Evolutionary conservation across 345 rosid genomes (phyloP).

Genomic region (Populus pruinosa): DNA sequence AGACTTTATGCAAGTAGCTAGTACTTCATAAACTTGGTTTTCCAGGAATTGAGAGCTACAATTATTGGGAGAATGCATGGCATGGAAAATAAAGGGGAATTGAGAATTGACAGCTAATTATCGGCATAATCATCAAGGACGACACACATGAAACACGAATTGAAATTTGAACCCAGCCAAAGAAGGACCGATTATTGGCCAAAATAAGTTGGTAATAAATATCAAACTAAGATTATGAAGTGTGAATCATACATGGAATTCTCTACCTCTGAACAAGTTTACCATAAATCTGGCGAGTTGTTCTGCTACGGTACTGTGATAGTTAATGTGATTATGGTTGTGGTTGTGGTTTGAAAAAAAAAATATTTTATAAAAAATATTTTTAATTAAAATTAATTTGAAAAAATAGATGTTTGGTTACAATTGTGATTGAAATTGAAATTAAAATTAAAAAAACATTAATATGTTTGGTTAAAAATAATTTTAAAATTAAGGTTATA

Average conservation of each 20-base stretch:
- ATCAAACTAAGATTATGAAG: not conserved
- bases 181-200: not conserved
- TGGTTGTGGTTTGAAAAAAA: too few species aligned
- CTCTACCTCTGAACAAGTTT: not conserved
- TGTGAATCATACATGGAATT: slow-evolving; percentile 5
- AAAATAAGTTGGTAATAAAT: not conserved
- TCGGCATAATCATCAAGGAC: not conserved
- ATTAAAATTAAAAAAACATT: too few species aligned
- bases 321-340: too few species aligned
- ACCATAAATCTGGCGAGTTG: not conserved
- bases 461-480: too few species aligned
- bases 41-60: not conserved
- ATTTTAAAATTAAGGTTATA: too few species aligned
- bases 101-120: not conserved
- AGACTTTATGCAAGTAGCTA: not conserved
- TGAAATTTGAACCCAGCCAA: not conserved
- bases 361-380: too few species aligned
- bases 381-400: too few species aligned
- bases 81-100: not conserved
- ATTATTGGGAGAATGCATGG: not conserved
- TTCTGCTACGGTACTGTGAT: too few species aligned
- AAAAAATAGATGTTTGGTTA: too few species aligned
- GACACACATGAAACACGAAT: not conserved
- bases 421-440: too few species aligned
- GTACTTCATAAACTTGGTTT: not conserved